Evolutionary conservation across 805 yeast genomes (phyloP).

Genomic region (Lipomyces chichibuensis): DNA sequence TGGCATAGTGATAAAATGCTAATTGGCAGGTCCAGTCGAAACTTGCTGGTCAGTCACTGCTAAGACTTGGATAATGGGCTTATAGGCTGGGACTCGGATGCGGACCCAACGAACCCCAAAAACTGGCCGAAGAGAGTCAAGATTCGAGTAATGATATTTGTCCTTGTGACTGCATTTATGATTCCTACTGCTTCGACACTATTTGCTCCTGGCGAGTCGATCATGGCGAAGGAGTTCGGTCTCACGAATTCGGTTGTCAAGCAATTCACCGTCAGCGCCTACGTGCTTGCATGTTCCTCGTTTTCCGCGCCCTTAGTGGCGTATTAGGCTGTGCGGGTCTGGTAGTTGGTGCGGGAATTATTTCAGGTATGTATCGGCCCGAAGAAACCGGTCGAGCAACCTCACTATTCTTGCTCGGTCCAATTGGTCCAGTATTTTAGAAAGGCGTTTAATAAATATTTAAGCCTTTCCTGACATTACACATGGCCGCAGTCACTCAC

Average conservation of each 20-base stretch:
- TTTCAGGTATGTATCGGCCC: constrained; percentile 26
- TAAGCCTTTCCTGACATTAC: too few relatives aligned
- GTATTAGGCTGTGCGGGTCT: constrained; percentile 33
- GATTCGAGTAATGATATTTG: constrained; percentile 46
- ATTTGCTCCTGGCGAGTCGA: constrained; percentile 33
- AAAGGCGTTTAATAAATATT: too few relatives aligned
- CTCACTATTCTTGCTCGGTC: constrained; percentile 27
- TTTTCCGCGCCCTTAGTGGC: constrained; percentile 30
- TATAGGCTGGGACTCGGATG: constrained; percentile 39
- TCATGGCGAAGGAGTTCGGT: constrained; percentile 45
- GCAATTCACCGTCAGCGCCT: constrained; percentile 28
- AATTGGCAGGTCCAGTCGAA: not conserved
- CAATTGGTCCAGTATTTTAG: too few relatives aligned
- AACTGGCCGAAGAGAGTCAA: constrained; percentile 44
- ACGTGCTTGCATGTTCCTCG: constrained; percentile 32
- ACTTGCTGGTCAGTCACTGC: constrained; percentile 6
- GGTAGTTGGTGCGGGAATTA: constrained; percentile 35
- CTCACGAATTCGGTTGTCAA: constrained; percentile 20
- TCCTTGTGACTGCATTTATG: constrained; percentile 33
- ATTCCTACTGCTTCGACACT: constrained; percentile 31
- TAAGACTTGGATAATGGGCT: constrained; percentile 23
- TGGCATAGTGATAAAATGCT: not conserved
- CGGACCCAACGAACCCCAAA: constrained; percentile 48
- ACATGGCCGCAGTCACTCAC: too few relatives aligned
- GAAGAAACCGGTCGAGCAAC: constrained; percentile 31